Conservation (phyloP, 1,139 yeast species). For the Neolecta irregularis region DNA sequence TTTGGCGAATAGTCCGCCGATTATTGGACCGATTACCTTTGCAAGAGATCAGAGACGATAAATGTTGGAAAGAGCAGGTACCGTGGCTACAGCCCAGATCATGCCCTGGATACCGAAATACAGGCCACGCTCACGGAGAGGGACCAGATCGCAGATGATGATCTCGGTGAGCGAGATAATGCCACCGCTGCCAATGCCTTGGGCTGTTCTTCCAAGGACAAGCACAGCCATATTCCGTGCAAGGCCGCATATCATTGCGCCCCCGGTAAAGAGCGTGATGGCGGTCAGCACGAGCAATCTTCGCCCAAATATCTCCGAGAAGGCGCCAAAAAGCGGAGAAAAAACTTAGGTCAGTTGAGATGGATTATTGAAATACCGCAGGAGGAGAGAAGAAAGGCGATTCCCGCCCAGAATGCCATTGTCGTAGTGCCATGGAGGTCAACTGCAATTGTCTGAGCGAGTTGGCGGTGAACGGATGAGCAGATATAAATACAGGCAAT, state of each 20-base stretch:
- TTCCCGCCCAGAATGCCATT: too few species aligned
- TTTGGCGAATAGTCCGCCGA: conserved; percentile 38
- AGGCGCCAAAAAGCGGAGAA: conserved; percentile 39
- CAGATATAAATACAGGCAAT: too few species aligned
- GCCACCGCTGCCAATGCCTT: conserved; percentile 42
- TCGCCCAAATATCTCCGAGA: conserved; percentile 41
- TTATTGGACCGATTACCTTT: conserved; percentile 40
- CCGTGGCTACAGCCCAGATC: conserved; percentile 34
- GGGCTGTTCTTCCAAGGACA: conserved; percentile 34
- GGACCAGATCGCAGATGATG: conserved; percentile 35
- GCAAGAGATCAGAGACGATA: too few species aligned
- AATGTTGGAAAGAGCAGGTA: too few species aligned
- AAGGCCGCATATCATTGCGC: conserved; percentile 30
- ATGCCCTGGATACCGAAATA: conserved; percentile 38
- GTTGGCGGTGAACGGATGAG: too few species aligned
- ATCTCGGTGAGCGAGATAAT: conserved; percentile 33
- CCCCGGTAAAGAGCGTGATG: conserved; percentile 32
- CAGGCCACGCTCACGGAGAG: conserved; percentile 34
- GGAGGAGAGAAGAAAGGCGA: too few species aligned
- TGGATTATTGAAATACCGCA: too few species aligned
- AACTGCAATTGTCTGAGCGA: too few species aligned
- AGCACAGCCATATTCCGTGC: conserved; percentile 30
- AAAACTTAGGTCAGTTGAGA: too few species aligned
- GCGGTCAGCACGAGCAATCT: conserved; percentile 31
- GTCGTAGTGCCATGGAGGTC: too few species aligned